These are phyloP conservation scores for Fraxinus velutina DNA, from an alignment of 305 asterid genomes.

Conservation along the genomic window DNA sequence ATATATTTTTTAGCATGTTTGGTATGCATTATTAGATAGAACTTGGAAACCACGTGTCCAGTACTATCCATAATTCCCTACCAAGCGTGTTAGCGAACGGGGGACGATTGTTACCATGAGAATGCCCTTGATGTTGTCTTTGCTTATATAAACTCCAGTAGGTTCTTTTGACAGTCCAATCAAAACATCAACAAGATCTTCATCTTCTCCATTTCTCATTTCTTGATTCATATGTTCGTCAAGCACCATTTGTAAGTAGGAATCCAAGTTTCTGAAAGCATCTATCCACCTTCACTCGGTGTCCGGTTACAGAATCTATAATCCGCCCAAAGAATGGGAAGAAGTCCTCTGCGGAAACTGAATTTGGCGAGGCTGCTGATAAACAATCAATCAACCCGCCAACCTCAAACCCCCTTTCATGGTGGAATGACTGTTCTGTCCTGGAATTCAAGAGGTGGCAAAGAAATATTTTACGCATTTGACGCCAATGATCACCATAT, in stretches of 20 bases:
- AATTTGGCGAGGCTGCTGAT: not conserved
- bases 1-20: not conserved
- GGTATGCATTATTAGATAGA: not conserved
- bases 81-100: not conserved
- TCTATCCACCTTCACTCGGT: not conserved
- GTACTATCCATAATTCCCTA: not conserved
- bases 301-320: constrained; percentile 23
- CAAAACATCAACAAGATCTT: constrained; percentile 18
- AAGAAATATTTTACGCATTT: constrained; percentile 21
- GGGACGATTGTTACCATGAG: constrained; percentile 17
- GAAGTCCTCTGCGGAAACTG: constrained; percentile 26
- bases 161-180: constrained; percentile 8
- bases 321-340: constrained; percentile 28
- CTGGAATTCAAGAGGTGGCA: constrained; percentile 9
- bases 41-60: not conserved
- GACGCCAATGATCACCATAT: constrained; percentile 22
- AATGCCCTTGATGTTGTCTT: constrained; percentile 30
- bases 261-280: constrained; percentile 24
- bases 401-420: constrained; percentile 6
- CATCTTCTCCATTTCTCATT: not conserved
- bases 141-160: not conserved
- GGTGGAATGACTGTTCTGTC: not conserved
- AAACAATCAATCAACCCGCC: constrained; percentile 14
- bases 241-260: constrained; percentile 14
- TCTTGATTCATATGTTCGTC: constrained; percentile 23